Conservation (phyloP, 1,139 yeast genomes). For the Scheffersomyces quercinus region DNA sequence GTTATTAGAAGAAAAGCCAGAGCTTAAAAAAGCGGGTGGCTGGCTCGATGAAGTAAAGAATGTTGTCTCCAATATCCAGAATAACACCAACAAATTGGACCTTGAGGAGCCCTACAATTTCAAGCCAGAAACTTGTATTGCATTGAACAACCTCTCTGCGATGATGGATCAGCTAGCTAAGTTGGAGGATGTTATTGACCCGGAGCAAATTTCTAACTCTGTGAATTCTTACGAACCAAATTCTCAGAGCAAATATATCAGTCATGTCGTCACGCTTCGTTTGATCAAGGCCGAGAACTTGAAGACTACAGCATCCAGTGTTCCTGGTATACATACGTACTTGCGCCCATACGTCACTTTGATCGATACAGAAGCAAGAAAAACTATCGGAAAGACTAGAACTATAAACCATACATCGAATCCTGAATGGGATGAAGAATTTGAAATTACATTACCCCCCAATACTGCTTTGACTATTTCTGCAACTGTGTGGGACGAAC, state of each 20-base stretch:
- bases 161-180: constrained; percentile 58
- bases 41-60: constrained; percentile 50
- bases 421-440: constrained; percentile 90
- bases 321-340: constrained; percentile 48
- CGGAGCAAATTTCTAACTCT: constrained; percentile 57
- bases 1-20: constrained; percentile 26
- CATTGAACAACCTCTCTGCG: constrained; percentile 67
- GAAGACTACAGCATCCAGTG: constrained; percentile 35
- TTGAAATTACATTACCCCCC: constrained; percentile 57
- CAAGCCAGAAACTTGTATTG: constrained; percentile 67
- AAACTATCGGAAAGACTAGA: constrained; percentile 71
- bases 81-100: constrained; percentile 36
- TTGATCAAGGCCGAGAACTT: constrained; percentile 73
- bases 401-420: constrained; percentile 59
- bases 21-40: constrained; percentile 21
- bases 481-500: constrained; percentile 76
- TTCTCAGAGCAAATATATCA: constrained; percentile 32
- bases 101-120: constrained; percentile 61
- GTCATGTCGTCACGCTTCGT: constrained; percentile 66
- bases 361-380: constrained; percentile 57
- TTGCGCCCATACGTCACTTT: constrained; percentile 71
- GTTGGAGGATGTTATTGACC: constrained; percentile 62
- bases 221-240: constrained; percentile 37
- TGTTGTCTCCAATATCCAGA: constrained; percentile 49
- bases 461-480: constrained; percentile 46